Conservation (phyloP, 805 yeast species). For the Candida vaughaniae region DNA sequence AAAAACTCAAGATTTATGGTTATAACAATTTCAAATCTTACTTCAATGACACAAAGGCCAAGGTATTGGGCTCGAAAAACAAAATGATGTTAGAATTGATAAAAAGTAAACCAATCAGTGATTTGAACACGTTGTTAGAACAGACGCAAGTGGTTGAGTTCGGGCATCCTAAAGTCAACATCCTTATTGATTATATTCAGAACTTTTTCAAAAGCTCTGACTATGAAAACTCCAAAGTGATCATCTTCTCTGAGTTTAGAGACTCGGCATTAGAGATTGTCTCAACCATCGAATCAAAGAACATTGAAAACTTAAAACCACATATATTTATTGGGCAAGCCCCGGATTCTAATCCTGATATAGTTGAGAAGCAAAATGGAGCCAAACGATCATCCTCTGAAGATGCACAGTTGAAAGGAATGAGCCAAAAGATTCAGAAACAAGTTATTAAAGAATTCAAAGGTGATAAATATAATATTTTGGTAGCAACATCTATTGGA, state of each 20-base stretch:
- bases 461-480: slow-evolving; percentile 66
- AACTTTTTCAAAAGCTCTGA: slow-evolving; percentile 48
- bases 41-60: slow-evolving; percentile 58
- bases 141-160: slow-evolving; percentile 8
- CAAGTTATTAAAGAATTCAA: slow-evolving; percentile 74
- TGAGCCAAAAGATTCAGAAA: slow-evolving; percentile 88
- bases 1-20: slow-evolving; percentile 79
- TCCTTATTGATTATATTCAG: slow-evolving; percentile 36
- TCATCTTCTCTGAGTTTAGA: slow-evolving; percentile 84
- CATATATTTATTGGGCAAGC: slow-evolving; percentile 95
- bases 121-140: slow-evolving; percentile 34
- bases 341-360: slow-evolving; percentile 55
- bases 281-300: slow-evolving; percentile 49
- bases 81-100: slow-evolving; percentile 63
- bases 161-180: slow-evolving; percentile 68
- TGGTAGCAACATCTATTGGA: slow-evolving; percentile 96
- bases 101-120: slow-evolving; percentile 29
- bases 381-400: slow-evolving; percentile 61
- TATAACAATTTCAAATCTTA: slow-evolving; percentile 70
- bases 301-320: slow-evolving; percentile 45
- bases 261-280: slow-evolving; percentile 90
- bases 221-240: slow-evolving; percentile 63
- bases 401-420: slow-evolving; percentile 75
- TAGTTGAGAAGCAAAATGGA: slow-evolving; percentile 33
- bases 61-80: slow-evolving; percentile 58